These are phyloP conservation scores for Trichoderma polysporum DNA, from an alignment of 2,329 filamentous ascomycete genomes.

Conservation along the genomic window DNA sequence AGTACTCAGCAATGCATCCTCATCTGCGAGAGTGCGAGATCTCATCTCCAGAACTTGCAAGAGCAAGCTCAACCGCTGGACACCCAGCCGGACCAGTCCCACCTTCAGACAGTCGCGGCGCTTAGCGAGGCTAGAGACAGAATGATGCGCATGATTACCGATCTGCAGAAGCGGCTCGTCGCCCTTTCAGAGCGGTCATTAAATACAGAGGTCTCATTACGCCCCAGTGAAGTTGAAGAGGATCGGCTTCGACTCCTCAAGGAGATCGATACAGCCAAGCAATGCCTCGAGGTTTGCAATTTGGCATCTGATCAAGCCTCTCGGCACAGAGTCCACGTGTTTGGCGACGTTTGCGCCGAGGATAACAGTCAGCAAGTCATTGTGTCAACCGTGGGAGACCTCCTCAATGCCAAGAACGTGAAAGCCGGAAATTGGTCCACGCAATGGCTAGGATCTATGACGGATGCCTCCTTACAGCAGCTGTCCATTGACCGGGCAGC, in stretches of 20 bases:
- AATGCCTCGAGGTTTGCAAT: conserved; percentile 19
- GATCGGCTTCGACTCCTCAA: background rate
- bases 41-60: background rate
- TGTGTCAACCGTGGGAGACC: conserved; percentile 25
- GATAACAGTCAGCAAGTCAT: conserved; percentile 24
- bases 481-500: background rate
- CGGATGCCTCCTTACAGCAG: conserved; percentile 1
- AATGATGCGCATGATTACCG: conserved; percentile 2
- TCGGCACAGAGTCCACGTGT: conserved; percentile 23
- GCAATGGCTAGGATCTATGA: conserved; percentile 20
- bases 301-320: conserved; percentile 17
- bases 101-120: background rate
- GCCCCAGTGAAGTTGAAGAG: background rate
- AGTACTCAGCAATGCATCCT: conserved; percentile 21
- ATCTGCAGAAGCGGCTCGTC: background rate
- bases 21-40: conserved; percentile 15
- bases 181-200: background rate
- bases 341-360: conserved; percentile 24
- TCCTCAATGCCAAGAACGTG: conserved; percentile 23
- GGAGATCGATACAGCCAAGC: conserved; percentile 13
- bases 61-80: background rate
- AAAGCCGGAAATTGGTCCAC: background rate
- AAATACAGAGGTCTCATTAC: background rate
- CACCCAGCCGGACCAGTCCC: background rate
- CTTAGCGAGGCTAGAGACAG: background rate